These are phyloP conservation scores for Hygrophoropsis aurantiaca DNA, from an alignment of 768 basidiomycete genomes.

Conservation along the genomic window DNA sequence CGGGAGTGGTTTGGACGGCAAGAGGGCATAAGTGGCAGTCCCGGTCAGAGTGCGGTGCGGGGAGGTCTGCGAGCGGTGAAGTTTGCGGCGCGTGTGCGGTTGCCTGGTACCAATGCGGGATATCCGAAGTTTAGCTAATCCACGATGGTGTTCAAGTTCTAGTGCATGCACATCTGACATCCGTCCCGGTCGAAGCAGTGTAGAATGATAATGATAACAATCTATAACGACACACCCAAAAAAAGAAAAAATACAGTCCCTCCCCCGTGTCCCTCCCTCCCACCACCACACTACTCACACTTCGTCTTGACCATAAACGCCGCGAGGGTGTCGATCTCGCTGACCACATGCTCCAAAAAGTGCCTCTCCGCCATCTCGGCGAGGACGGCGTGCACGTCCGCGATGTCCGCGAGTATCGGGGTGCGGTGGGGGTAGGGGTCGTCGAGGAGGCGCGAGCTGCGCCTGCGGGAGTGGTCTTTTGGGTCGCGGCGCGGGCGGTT, in stretches of 20 bases:
- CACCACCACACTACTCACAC: constrained; percentile 45
- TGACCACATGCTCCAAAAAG: constrained; percentile 59
- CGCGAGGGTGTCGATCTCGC: constrained; percentile 81
- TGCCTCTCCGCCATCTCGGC: constrained; percentile 73
- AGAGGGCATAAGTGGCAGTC: no score
- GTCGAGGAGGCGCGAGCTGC: constrained; percentile 73
- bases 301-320: constrained; percentile 78
- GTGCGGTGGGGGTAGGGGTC: constrained; percentile 54
- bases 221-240: constrained; percentile 3
- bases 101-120: no score
- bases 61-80: no score
- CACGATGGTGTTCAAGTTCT: no score
- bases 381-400: constrained; percentile 64
- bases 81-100: no score
- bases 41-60: no score
- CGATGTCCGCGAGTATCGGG: constrained; percentile 69
- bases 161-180: constrained; percentile 17
- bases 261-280: constrained; percentile 22
- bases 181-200: no score
- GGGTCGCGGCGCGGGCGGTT: constrained; percentile 73
- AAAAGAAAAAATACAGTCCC: constrained; percentile 9
- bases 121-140: no score
- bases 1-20: no score
- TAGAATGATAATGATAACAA: no score
- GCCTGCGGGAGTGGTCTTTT: constrained; percentile 55